phyloP scores from a whole-genome alignment of 2,329 filamentous ascomycete genomes.

The Xenoacremonium recifei region DNA sequence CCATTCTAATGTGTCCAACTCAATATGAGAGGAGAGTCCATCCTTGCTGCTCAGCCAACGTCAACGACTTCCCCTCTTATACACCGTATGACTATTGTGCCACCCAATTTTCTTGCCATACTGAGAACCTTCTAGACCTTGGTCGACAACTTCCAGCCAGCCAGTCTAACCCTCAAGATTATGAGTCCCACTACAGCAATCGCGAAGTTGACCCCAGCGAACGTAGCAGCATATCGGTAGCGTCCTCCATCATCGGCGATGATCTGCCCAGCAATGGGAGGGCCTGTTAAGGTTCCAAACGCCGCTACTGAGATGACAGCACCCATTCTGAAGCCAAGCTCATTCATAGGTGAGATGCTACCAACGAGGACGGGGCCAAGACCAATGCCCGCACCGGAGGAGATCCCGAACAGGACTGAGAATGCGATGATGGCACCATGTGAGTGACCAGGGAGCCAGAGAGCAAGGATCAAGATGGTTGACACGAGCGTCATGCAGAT shows the following conservation, averaged over 20 bases:
- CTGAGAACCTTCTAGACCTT: constrained; percentile 12
- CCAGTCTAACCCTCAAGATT: constrained; percentile 12
- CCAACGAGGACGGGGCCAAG: constrained; percentile 11
- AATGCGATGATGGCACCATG: constrained; percentile 13
- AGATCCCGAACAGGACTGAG: constrained; percentile 14
- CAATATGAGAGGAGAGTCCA: too few relatives aligned
- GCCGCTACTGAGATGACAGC: constrained; percentile 13
- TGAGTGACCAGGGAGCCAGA: constrained; percentile 14
- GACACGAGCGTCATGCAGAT: constrained; percentile 10
- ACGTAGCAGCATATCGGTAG: constrained; percentile 16
- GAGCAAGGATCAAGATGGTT: constrained; percentile 5
- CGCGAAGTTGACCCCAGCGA: constrained; percentile 14
- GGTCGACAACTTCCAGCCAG: constrained; percentile 10
- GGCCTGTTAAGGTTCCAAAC: constrained; percentile 13
- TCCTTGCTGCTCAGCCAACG: too few relatives aligned
- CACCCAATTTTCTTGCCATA: too few relatives aligned
- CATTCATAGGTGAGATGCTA: constrained; percentile 10
- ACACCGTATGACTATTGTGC: too few relatives aligned
- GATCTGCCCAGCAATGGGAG: constrained; percentile 13
- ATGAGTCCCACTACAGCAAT: constrained; percentile 12
- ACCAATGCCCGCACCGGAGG: constrained; percentile 14
- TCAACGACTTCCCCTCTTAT: too few relatives aligned
- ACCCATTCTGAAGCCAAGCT: constrained; percentile 17
- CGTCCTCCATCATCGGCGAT: constrained; percentile 11
- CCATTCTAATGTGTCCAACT: too few relatives aligned